Evolutionary conservation across 192 early-diverging fungal genomes (phyloP).

Genomic region (Geranomyces michiganensis): DNA sequence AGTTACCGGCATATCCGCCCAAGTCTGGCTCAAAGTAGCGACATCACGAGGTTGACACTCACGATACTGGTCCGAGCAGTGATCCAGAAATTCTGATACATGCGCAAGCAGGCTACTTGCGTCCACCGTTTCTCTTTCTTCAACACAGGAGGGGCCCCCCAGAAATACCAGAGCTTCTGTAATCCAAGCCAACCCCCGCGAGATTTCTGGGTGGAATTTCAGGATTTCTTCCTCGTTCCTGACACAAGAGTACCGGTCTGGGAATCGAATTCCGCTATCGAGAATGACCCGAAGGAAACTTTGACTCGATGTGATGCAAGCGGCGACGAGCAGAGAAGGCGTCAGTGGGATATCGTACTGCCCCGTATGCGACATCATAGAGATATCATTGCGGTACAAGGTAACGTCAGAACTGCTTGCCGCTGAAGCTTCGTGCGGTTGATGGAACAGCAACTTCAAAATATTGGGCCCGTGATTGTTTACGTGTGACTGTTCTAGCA

Average conservation of each 20-base stretch:
- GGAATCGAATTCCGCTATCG: neutral
- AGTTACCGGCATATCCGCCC: neutral
- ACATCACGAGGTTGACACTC: neutral
- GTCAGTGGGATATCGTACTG: constrained; percentile 1
- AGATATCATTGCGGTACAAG: neutral
- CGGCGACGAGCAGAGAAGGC: neutral
- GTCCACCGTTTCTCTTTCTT: neutral
- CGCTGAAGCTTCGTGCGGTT: neutral
- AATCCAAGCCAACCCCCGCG: constrained; percentile 5
- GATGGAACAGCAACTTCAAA: neutral
- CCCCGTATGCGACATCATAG: neutral
- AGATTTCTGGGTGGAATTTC: neutral
- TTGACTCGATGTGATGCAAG: neutral
- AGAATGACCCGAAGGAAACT: neutral
- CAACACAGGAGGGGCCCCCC: neutral
- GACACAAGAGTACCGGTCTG: neutral
- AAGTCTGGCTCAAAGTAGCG: neutral
- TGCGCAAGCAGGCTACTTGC: neutral
- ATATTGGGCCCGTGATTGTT: neutral
- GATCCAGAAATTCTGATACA: neutral
- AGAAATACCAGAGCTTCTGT: neutral
- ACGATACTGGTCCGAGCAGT: neutral
- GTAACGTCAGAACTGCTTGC: neutral
- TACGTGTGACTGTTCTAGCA: too few relatives aligned
- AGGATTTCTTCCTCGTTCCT: neutral